A percentile compares a stretch with the other conserved stretches of the same genome.
phyloP scores from a whole-genome alignment of 1,284 basidiomycete genomes.

The Puccinia triticina region DNA sequence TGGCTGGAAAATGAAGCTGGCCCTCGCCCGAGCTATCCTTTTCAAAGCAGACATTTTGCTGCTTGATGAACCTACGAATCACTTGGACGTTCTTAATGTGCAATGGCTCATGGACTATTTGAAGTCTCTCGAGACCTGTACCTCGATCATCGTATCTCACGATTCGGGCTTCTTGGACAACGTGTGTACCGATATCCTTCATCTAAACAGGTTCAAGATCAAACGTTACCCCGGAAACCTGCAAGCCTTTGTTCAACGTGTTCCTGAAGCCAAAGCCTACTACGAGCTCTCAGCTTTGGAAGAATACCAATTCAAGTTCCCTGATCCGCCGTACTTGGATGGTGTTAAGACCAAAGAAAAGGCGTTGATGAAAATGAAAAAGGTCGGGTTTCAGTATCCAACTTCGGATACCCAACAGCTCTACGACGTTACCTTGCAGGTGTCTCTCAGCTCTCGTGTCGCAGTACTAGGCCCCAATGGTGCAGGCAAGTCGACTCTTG shows the following conservation, averaged over 20 bases:
- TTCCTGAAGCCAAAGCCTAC: constrained; percentile 97
- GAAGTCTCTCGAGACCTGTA: constrained; percentile 81
- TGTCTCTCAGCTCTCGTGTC: constrained; percentile 95
- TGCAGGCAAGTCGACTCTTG: constrained; percentile 96
- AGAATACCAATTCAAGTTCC: constrained; percentile 96
- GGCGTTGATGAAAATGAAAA: constrained; percentile 93
- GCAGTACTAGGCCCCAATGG: constrained; percentile 95
- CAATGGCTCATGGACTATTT: constrained; percentile 97
- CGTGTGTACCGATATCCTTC: constrained; percentile 96
- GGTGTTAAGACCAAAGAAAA: constrained; percentile 99
- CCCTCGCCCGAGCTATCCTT: constrained; percentile 94
- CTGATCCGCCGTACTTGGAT: constrained; percentile 90
- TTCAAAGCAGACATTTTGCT: constrained; percentile 98
- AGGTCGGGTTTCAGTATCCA: constrained; percentile 96
- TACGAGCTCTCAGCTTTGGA: constrained; percentile 90
- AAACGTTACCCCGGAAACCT: constrained; percentile 97
- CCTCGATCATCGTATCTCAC: constrained; percentile 94
- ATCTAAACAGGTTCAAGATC: constrained; percentile 99
- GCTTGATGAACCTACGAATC: constrained; percentile 97
- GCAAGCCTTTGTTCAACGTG: constrained; percentile 88
- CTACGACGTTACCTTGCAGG: constrained; percentile 91
- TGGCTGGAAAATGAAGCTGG: constrained; percentile 99
- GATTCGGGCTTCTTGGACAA: constrained; percentile 99
- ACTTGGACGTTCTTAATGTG: constrained; percentile 94
- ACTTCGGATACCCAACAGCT: constrained; percentile 81